Conservation (phyloP, 1,284 basidiomycete species). For the Ceratobasidium sp. region DNA sequence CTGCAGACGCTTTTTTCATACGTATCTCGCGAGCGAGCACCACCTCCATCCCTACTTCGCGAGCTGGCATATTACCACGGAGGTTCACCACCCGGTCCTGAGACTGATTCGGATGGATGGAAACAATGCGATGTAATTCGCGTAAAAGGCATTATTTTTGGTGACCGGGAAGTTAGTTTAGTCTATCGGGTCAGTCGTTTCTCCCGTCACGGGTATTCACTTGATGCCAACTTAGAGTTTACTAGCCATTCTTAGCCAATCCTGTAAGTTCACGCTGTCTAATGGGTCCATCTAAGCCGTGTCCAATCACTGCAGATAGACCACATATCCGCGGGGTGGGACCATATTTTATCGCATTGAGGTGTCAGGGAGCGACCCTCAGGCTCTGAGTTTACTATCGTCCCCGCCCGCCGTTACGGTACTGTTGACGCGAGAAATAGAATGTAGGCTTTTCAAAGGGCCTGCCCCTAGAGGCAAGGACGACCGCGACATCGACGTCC, state of each 20-base stretch:
- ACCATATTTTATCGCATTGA: slow-evolving; percentile 23
- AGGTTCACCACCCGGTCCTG: slow-evolving; percentile 1
- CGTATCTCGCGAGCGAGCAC: slow-evolving; percentile 22
- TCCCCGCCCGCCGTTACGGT: slow-evolving; percentile 6
- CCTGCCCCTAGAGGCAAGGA: no score
- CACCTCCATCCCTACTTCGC: slow-evolving; percentile 16
- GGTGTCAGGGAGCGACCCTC: slow-evolving; percentile 4
- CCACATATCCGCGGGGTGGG: slow-evolving; percentile 16
- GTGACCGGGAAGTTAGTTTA: slow-evolving; percentile 9
- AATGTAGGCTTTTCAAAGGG: not conserved
- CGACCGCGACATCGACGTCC: not conserved
- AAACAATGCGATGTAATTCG: not conserved
- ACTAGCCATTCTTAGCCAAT: slow-evolving; percentile 15
- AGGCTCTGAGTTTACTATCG: slow-evolving; percentile 14
- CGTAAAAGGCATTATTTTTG: slow-evolving; percentile 25
- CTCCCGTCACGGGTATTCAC: not conserved
- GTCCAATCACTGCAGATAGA: not conserved
- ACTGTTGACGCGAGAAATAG: slow-evolving; percentile 11
- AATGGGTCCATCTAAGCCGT: not conserved
- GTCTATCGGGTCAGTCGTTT: slow-evolving; percentile 9
- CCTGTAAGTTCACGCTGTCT: slow-evolving; percentile 4
- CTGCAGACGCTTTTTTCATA: slow-evolving; percentile 24
- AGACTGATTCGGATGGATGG: slow-evolving; percentile 25
- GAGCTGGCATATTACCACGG: slow-evolving; percentile 12
- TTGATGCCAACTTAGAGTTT: not conserved